phyloP scores from a whole-genome alignment of 805 yeast genomes.

The Kluyveromyces wickerhamii region DNA sequence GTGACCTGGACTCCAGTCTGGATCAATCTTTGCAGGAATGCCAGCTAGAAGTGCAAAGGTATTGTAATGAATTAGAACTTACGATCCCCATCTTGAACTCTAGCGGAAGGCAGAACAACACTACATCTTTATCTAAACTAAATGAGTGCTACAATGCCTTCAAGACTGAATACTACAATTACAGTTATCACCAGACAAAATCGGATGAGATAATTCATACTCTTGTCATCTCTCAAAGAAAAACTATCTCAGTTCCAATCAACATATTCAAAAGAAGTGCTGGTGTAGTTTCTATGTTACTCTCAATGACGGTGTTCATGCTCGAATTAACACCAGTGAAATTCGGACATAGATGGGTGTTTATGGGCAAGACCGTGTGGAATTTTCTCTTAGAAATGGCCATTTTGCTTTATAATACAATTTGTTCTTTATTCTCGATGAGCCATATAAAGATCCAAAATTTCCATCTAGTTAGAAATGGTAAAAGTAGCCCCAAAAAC shows the following conservation, averaged over 20 bases:
- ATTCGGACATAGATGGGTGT: constrained; percentile 21
- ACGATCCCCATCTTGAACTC: constrained; percentile 6
- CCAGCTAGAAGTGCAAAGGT: constrained; percentile 21
- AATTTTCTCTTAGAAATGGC: constrained; percentile 17
- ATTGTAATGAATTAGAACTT: constrained; percentile 14
- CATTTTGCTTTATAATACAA: constrained; percentile 22
- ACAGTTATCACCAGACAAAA: constrained; percentile 19
- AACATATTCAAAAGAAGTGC: constrained; percentile 8
- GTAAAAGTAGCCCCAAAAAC: constrained; percentile 28
- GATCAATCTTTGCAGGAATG: constrained; percentile 21
- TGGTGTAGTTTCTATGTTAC: constrained; percentile 11
- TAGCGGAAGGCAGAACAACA: constrained; percentile 5
- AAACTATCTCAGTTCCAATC: constrained; percentile 9
- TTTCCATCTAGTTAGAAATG: constrained; percentile 28
- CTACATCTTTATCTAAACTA: constrained; percentile 15
- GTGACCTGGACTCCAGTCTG: constrained; percentile 18
- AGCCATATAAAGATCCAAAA: constrained; percentile 26
- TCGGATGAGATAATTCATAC: constrained; percentile 22
- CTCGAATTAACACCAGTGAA: constrained; percentile 23
- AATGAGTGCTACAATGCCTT: constrained; percentile 25
- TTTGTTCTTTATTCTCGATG: constrained; percentile 27
- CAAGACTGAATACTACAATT: constrained; percentile 24
- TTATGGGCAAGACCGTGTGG: constrained; percentile 15
- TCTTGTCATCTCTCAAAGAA: constrained; percentile 20
- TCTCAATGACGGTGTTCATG: constrained; percentile 16